These are phyloP conservation scores for Trichoderma cornu-damae DNA, from an alignment of 2,329 filamentous ascomycete species.

Conservation along the genomic window DNA sequence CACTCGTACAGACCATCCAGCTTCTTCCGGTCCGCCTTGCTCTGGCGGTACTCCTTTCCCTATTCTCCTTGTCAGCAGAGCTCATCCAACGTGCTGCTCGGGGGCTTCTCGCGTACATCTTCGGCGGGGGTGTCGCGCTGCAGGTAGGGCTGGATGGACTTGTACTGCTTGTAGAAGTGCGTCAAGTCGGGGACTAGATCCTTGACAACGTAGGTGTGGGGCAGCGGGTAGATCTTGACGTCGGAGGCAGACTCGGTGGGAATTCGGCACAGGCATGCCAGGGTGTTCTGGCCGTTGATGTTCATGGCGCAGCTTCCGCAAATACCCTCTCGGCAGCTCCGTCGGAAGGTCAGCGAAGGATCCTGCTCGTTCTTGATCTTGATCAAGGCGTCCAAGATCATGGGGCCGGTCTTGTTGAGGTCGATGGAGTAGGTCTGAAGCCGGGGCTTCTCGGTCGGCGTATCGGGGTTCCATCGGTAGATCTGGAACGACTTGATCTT, in stretches of 20 bases:
- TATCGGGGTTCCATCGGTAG: slow-evolving; percentile 97
- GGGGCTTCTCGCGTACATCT: slow-evolving; percentile 58
- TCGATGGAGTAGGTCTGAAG: slow-evolving; percentile 96
- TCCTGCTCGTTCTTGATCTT: slow-evolving; percentile 99
- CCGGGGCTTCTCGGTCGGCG: slow-evolving; percentile 82
- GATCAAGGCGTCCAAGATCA: slow-evolving; percentile 95
- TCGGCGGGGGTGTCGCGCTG: slow-evolving; percentile 80
- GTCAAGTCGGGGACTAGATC: slow-evolving; percentile 97
- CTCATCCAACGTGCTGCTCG: background rate
- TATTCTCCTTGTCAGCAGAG: slow-evolving; percentile 34
- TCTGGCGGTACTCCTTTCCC: slow-evolving; percentile 91
- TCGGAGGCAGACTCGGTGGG: slow-evolving; percentile 75
- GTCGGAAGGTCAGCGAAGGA: slow-evolving; percentile 89
- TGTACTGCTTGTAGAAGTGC: slow-evolving; percentile 99
- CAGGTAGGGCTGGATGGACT: slow-evolving; percentile 98
- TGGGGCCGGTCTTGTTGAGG: slow-evolving; percentile 97
- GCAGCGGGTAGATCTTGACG: slow-evolving; percentile 93
- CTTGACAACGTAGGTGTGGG: slow-evolving; percentile 99
- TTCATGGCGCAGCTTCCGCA: slow-evolving; percentile 99
- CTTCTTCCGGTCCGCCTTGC: slow-evolving; percentile 88
- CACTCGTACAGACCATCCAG: slow-evolving; percentile 98
- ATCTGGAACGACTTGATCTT: slow-evolving; percentile 93
- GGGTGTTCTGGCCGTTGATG: slow-evolving; percentile 96
- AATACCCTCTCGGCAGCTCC: slow-evolving; percentile 96
- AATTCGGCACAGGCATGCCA: slow-evolving; percentile 96